Percentiles rank a stretch among this genome's conserved stretches.
Evolutionary conservation across 352 stramenopile species (phyloP).

Genomic region (Pythium apleroticum): DNA sequence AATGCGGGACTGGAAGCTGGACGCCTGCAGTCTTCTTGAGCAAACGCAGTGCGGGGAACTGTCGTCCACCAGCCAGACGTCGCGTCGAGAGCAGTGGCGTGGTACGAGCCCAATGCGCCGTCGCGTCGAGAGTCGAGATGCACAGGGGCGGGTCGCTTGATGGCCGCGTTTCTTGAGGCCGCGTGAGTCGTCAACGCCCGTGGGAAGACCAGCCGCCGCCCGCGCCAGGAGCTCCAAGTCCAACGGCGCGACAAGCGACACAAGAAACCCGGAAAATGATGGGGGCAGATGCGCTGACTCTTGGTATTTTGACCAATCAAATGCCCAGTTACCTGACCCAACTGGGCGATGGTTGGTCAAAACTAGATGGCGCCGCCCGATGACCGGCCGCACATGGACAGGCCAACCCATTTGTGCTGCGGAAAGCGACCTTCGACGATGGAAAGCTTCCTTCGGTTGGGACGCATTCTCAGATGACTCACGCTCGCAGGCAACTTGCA

Average conservation of each 20-base stretch:
- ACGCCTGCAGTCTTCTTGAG: background rate
- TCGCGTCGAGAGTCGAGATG: background rate
- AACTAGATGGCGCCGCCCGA: background rate
- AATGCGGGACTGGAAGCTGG: background rate
- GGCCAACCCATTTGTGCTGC: background rate
- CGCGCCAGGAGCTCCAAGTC: background rate
- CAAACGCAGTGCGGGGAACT: too few relatives aligned
- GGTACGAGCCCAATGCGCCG: background rate
- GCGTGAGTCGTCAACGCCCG: background rate
- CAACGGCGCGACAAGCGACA: slow-evolving; percentile 6
- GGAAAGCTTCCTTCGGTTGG: background rate
- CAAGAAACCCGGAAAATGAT: slow-evolving; percentile 4
- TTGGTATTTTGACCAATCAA: background rate
- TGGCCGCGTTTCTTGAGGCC: background rate
- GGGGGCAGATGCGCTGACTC: background rate
- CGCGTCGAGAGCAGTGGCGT: background rate
- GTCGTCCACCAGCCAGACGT: background rate
- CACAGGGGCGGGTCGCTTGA: background rate
- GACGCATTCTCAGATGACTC: slow-evolving; percentile 3
- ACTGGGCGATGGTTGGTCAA: background rate
- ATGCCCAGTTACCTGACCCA: background rate
- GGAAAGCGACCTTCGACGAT: background rate
- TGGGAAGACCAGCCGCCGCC: background rate
- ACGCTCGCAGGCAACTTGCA: background rate
- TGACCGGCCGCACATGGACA: background rate